A percentile compares a stretch with the other conserved stretches of the same genome.
Conservation (phyloP, 768 basidiomycete genomes). For the Serendipita vermifera region DNA sequence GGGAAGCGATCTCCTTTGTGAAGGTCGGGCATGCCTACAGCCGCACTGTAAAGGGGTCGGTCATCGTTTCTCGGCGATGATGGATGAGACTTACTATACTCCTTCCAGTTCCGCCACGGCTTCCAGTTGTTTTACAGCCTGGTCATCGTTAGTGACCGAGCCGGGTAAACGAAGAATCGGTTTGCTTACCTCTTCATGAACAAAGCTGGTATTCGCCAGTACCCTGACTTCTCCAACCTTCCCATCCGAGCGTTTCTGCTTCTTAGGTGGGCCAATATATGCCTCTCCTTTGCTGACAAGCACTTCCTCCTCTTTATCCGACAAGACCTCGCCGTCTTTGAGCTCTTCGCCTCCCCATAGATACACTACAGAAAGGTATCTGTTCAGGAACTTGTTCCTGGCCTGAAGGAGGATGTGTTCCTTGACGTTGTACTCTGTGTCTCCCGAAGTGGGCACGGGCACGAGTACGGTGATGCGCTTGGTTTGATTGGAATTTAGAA, state of each 20-base stretch:
- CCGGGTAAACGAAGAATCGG: too few relatives aligned
- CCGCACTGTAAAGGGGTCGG: conserved; percentile 12
- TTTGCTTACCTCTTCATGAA: conserved; percentile 13
- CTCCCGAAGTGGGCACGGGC: conserved; percentile 8
- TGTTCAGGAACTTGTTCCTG: conserved; percentile 28
- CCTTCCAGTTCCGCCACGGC: conserved; percentile 22
- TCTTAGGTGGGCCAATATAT: conserved; percentile 24
- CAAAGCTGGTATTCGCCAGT: conserved; percentile 23
- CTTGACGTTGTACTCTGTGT: conserved; percentile 4
- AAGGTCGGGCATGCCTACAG: conserved; percentile 30
- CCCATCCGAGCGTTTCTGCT: conserved; percentile 3
- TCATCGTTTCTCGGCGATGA: not conserved
- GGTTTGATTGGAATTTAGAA: conserved; percentile 26
- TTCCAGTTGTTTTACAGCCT: conserved; percentile 26
- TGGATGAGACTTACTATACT: conserved; percentile 15
- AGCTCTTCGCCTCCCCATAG: conserved; percentile 23
- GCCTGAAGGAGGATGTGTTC: conserved; percentile 26
- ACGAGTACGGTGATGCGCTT: conserved; percentile 24
- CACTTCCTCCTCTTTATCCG: conserved; percentile 20
- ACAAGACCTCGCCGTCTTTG: conserved; percentile 17
- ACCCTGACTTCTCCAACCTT: conserved; percentile 21
- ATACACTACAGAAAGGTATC: conserved; percentile 23
- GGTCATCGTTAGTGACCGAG: conserved; percentile 20
- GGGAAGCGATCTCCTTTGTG: conserved; percentile 28
- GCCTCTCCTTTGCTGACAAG: conserved; percentile 28